Percentiles rank a stretch among this genome's conserved stretches.
phyloP scores from a whole-genome alignment of 805 yeast species.

The Lachancea lanzarotensis region DNA sequence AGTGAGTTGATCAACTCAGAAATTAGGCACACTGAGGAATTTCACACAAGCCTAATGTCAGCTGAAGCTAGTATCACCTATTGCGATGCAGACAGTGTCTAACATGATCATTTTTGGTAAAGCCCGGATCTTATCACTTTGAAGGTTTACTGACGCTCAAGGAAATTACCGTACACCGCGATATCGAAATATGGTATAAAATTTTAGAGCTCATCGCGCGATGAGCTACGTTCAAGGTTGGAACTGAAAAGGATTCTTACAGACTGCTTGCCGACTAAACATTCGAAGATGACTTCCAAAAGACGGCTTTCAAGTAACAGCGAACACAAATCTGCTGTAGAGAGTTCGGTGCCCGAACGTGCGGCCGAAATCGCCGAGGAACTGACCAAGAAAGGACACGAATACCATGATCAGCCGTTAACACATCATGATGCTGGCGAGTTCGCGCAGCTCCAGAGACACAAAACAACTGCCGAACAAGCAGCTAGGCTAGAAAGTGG shows the following conservation, averaged over 20 bases:
- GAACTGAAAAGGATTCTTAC: neutral
- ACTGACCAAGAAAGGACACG: conserved; percentile 44
- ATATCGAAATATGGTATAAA: neutral
- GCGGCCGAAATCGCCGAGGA: conserved; percentile 66
- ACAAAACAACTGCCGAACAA: conserved; percentile 57
- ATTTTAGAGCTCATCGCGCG: conserved; percentile 8
- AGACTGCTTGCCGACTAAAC: neutral
- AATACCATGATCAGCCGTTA: conserved; percentile 32
- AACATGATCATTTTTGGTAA: too few relatives aligned
- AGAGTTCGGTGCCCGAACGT: conserved; percentile 51
- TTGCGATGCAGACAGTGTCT: too few relatives aligned
- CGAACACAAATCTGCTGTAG: conserved; percentile 33
- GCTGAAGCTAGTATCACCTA: too few relatives aligned
- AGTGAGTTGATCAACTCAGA: too few relatives aligned
- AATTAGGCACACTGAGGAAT: too few relatives aligned
- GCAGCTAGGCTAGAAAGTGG: conserved; percentile 57
- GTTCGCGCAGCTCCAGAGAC: conserved; percentile 48
- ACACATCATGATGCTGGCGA: conserved; percentile 62
- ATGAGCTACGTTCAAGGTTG: conserved; percentile 1
- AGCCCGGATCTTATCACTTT: too few relatives aligned
- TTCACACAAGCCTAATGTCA: too few relatives aligned
- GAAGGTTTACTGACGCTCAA: too few relatives aligned
- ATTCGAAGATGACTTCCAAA: conserved; percentile 26
- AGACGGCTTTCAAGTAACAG: conserved; percentile 27
- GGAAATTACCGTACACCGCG: too few relatives aligned